Conservation (phyloP, 2,329 filamentous ascomycete genomes). For the Elsinoe ampelina region DNA sequence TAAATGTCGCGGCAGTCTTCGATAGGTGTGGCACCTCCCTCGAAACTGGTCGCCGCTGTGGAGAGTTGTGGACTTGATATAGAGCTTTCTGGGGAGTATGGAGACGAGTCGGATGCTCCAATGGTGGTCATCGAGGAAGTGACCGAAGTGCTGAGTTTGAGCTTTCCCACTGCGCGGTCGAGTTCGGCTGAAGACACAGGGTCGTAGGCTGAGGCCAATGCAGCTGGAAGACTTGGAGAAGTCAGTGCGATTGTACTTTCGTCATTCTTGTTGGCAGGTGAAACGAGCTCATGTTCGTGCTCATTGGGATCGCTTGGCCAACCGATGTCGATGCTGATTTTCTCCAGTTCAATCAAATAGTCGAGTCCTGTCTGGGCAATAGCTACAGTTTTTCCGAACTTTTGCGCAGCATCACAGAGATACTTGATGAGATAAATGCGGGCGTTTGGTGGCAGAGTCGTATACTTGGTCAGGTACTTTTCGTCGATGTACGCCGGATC, state of each 20-base stretch:
- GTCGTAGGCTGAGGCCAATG: conserved; percentile 8
- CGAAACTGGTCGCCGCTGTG: too few relatives aligned
- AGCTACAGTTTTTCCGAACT: conserved; percentile 36
- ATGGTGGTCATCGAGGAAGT: neutral
- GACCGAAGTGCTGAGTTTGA: neutral
- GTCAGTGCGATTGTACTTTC: neutral
- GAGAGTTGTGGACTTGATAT: neutral
- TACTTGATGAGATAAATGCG: conserved; percentile 19
- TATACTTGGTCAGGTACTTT: too few relatives aligned
- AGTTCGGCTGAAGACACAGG: conserved; percentile 3
- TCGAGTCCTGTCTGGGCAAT: conserved; percentile 35
- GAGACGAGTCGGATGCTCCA: neutral
- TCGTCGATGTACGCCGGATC: too few relatives aligned
- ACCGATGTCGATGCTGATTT: conserved; percentile 25
- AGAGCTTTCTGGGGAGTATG: neutral
- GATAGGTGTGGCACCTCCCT: too few relatives aligned
- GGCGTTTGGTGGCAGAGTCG: conserved; percentile 22
- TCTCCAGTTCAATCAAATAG: conserved; percentile 26
- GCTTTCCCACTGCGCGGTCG: neutral
- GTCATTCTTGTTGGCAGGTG: neutral
- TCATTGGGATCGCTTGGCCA: conserved; percentile 19
- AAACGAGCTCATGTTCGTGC: neutral
- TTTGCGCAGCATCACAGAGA: conserved; percentile 28
- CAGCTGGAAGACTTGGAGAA: conserved; percentile 16
- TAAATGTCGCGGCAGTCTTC: too few relatives aligned